Evolutionary conservation across 768 basidiomycete species (phyloP), one percentile per base, ranked within the genome.

Genomic region (Suillus subaureus): DNA sequence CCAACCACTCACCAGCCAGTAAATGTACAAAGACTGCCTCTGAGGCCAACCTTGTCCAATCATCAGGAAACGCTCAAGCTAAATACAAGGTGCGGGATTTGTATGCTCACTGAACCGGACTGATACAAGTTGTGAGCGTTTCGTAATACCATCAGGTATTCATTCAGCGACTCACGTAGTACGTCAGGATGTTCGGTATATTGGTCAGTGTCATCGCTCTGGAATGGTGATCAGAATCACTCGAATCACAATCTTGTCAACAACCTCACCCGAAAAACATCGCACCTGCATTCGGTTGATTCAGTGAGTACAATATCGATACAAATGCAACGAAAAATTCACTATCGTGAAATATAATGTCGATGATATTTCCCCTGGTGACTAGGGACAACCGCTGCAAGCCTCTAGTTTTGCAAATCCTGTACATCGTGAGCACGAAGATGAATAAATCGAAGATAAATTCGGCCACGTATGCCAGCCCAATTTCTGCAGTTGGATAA

Each of bases 241-340:
- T 47, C 21, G 7, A 39, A 28, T 64, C 23, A 37, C 33, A 6
- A 67, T 31, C 31, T 54, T 18, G 18, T 31, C 18, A 21, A 18
- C 2, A 31, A 33, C 18, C 84, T 75, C 66, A 87, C 86, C 79
- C 83, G 67, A 85, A 87, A 70, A 87, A 88, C 28, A 87, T 71
- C 2, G 84, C 82, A 62, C 86, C 86, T 86, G 63, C 23, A 37
- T 23, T 11, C 12, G 43, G 33, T 31, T 52, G 23, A 61, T 37
- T 33, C 5, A 43, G 52, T 18, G 26, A n/a, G 37, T 26, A 56
- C 13, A 33, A 37, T 51, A 16, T 49, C 13, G 15, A 49, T 18
- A 58, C 51, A 33, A 4, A 61, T 33, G 33, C 39, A 21, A 51
- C 3, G 28, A 23, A 42, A 42, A 28, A 77, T 81, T 64, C 64